phyloP scores from a whole-genome alignment of 768 basidiomycete genomes.

The Suillus weaverae region DNA sequence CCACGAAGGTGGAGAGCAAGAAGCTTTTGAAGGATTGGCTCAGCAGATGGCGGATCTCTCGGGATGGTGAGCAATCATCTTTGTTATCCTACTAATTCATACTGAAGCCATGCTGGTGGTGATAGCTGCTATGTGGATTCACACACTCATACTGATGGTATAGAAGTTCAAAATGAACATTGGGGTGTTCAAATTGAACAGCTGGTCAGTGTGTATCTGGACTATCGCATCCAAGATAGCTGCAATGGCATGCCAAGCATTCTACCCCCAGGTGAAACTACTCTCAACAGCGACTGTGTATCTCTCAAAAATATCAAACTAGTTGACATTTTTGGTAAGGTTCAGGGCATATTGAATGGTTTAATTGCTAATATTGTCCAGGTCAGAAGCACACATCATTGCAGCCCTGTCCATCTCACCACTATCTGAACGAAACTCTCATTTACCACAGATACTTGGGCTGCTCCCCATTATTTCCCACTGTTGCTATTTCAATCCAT shows the following conservation, averaged over 20 bases:
- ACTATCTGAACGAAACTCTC: conserved; percentile 17
- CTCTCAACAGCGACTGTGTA: too few relatives aligned
- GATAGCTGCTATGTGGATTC: neutral
- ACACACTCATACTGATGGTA: conserved; percentile 7
- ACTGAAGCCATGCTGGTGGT: too few relatives aligned
- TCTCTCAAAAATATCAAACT: neutral
- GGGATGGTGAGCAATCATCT: too few relatives aligned
- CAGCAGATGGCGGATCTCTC: neutral
- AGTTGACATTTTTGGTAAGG: neutral
- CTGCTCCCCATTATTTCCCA: too few relatives aligned
- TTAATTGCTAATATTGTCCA: too few relatives aligned
- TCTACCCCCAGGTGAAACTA: too few relatives aligned
- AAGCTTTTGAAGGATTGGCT: neutral
- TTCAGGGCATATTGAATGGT: too few relatives aligned
- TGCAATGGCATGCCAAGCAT: conserved; percentile 5
- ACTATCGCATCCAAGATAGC: neutral
- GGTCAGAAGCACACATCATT: too few relatives aligned
- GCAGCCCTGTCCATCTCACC: too few relatives aligned
- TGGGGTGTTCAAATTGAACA: conserved; percentile 16
- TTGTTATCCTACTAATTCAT: too few relatives aligned
- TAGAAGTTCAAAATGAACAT: conserved; percentile 20
- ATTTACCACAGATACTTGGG: too few relatives aligned
- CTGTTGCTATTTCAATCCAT: too few relatives aligned
- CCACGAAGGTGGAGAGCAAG: conserved; percentile 5
- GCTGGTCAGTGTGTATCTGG: conserved; percentile 10